Percentiles rank a stretch among this genome's conserved stretches.
Conservation (phyloP, 495 filamentous ascomycete species). For the Xylaria telfairii region DNA sequence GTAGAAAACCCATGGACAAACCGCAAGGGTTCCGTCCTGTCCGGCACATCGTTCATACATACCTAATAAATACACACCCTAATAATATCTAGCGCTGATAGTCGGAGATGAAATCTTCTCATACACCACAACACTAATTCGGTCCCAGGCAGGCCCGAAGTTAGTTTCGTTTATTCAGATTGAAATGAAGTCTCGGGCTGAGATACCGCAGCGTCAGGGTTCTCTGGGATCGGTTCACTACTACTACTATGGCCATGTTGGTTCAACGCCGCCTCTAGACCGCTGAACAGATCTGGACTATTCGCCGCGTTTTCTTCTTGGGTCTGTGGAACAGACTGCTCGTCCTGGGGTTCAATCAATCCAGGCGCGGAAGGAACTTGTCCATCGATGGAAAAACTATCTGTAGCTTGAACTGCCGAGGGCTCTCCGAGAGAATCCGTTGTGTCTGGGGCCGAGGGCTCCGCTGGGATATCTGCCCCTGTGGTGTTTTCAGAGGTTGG, state of each 20-base stretch:
- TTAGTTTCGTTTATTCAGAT: not conserved
- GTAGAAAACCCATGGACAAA: not conserved
- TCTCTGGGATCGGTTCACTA: conserved; percentile 23
- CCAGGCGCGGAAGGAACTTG: not conserved
- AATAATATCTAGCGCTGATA: not conserved
- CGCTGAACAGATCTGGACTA: conserved; percentile 41
- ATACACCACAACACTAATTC: not conserved
- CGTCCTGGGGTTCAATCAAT: not conserved
- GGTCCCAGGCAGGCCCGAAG: not conserved
- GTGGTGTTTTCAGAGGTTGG: not conserved
- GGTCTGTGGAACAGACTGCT: not conserved
- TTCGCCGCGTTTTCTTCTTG: conserved; percentile 33
- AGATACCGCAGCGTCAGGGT: conserved; percentile 16
- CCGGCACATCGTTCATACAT: not conserved
- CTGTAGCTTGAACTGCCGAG: not conserved
- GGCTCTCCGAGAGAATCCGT: not conserved
- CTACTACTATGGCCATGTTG: conserved; percentile 34
- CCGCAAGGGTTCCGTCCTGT: not conserved
- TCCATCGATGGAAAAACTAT: not conserved
- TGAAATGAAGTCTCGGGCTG: not conserved
- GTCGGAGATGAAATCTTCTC: not conserved
- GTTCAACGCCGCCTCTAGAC: conserved; percentile 38
- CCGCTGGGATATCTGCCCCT: not conserved
- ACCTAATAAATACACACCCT: not conserved
- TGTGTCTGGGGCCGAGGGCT: not conserved